Base-by-base conservation (phyloP, 345 rosid species). In the Geranium brycei region DNA sequence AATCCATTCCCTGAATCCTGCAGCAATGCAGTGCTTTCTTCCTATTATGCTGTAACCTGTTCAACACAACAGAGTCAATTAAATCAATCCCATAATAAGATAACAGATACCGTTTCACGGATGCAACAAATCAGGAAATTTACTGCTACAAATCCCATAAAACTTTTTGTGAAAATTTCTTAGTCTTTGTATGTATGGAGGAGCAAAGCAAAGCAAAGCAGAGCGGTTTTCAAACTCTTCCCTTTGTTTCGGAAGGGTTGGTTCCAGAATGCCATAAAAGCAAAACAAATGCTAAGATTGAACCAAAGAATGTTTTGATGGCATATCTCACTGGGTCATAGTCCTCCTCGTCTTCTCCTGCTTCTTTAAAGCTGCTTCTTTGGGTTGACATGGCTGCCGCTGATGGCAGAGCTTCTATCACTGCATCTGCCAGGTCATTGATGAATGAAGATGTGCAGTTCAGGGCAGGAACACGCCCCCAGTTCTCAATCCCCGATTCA, bases 401-500 rank as follows among this genome's bases (percentile, higher is more conserved):
- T n/a, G 86, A 81, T 66, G 99, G 95, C 57, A 92, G 75, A 5
- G 89, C 87, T 78, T 92, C 97, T 47, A 87, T 68, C 28, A 90
- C 95, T 23, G 90, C 97, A 80, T 92, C 96, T 19, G 99, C 96
- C 66, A 92, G 74, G 77, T 93, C 97, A 1, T 80, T 75, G 68
- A 93, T 90, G 84, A 90, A 93, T 18, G 95, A 85, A n/a, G 87
- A 56, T 7, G 86, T 85, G 66, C 90, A 87, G 61, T 82, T 85
- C 40, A 93, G 78, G 23, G 99, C 97, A 0, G 99, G 95, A 12
- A 90, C 97, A 2, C 91, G 83, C 0, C 96, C 96, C 96, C 99
- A 90, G 47, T 90, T 93, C 79, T 88, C 79, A 47, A 93, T 67
- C 61, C 97, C 99, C 1, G 96, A 90, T 82, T 93, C 87, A 17